Base-by-base conservation (phyloP, 1,284 basidiomycete genomes). In the Cryptococcus sp. region DNA sequence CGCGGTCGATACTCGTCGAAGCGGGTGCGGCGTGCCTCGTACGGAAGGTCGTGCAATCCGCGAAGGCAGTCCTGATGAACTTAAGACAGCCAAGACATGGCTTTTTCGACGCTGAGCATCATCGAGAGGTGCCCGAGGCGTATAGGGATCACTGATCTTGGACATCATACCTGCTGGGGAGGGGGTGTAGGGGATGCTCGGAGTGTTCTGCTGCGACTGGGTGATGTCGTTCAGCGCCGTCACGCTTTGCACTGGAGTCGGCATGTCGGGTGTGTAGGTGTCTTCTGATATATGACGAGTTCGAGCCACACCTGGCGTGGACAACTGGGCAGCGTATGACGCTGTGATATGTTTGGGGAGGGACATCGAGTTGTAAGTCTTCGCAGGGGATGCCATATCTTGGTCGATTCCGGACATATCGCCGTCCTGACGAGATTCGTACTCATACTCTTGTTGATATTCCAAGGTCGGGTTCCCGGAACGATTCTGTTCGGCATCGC, bases 81-180 rank as follows among this genome's bases (percentile, higher is more conserved):
- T 64, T 3, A 76, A 66, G 0, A 75, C 73, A 1, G 76, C 71
- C 3, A 76, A 57, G 3, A 76, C 67, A 55, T 76, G 74, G 22
- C 61, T 71, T 50, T 74, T 78, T 0, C 74, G 64, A 20, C 74
- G 55, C 47, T 70, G 68, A 0, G 69, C 68, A 35, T 74, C 72
- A 53, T 73, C 65, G 2, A 74, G 57, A 2, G 65, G 64, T 0
- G 73, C 66, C 23, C 71, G 65, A 27, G 76, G 74, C 0, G 73
- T 75, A 3, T 60, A 61, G 15, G 64, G 38, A 22, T 68, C 61
- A 45, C 52, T 59, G 2, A 17, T 46, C 47, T 69, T 69, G n/a
- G 60, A 53, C 35, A 15, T 19, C 52, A 64, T 38, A 27, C 65
- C 58, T 1, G 45, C 40, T 5, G 67, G 66, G 0, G 65, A 64